These are phyloP conservation scores for Nothophytophthora sp. DNA, from an alignment of 352 stramenopile genomes.

Conservation along the genomic window DNA sequence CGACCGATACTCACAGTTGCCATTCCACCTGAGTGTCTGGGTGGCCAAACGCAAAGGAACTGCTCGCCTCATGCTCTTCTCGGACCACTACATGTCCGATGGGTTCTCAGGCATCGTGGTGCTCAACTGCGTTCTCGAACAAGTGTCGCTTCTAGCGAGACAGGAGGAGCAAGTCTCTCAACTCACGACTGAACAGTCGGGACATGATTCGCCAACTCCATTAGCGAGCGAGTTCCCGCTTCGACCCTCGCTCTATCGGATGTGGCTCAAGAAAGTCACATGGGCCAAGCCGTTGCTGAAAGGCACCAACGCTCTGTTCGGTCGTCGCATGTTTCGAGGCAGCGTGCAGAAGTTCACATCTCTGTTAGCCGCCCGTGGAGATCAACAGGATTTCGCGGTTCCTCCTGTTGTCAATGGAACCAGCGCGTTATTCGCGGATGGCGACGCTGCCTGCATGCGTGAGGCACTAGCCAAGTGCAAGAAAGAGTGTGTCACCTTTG, in stretches of 20 bases:
- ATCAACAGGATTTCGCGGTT: slow-evolving; percentile 36
- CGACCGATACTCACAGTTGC: slow-evolving; percentile 37
- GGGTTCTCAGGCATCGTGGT: slow-evolving; percentile 34
- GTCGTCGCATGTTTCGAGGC: slow-evolving; percentile 18
- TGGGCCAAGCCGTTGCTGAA: slow-evolving; percentile 26
- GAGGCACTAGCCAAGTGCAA: slow-evolving; percentile 35
- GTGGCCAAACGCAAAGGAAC: slow-evolving; percentile 22
- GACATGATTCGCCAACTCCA: background rate
- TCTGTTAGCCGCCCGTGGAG: slow-evolving; percentile 16
- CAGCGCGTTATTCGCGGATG: slow-evolving; percentile 41
- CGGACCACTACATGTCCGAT: slow-evolving; percentile 53
- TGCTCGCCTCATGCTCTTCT: slow-evolving; percentile 41
- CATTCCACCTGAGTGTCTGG: slow-evolving; percentile 40
- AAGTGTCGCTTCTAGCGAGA: slow-evolving; percentile 21
- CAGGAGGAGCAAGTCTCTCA: background rate
- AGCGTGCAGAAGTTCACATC: slow-evolving; percentile 27
- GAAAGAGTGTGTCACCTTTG: slow-evolving; percentile 39
- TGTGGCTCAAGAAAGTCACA: slow-evolving; percentile 26
- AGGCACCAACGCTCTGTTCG: slow-evolving; percentile 25
- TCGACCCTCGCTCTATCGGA: slow-evolving; percentile 30
- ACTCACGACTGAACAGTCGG: slow-evolving; percentile 5
- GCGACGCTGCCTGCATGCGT: slow-evolving; percentile 29
- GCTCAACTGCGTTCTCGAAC: slow-evolving; percentile 43
- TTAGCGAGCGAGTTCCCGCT: slow-evolving; percentile 22
- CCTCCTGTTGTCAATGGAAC: slow-evolving; percentile 28